Evolutionary conservation across 768 basidiomycete genomes (phyloP).

Genomic region (Leccinum truebloodii): DNA sequence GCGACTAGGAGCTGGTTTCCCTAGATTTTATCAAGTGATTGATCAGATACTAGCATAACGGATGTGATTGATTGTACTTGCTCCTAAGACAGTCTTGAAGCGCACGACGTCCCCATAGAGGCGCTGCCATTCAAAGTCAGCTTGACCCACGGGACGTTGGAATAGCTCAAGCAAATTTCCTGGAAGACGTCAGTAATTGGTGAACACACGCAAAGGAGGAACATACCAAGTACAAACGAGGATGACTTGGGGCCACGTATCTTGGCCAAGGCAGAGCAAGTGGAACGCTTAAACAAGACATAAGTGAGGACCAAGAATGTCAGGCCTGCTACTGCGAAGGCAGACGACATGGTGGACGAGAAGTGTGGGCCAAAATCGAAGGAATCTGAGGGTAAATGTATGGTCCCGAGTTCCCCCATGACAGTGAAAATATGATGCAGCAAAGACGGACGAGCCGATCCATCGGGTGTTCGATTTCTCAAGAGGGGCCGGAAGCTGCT

Average conservation of each 20-base stretch:
- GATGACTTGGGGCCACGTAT: constrained; percentile 25
- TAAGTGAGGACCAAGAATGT: constrained; percentile 10
- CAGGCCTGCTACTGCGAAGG: constrained; percentile 4
- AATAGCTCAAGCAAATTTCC: constrained; percentile 34
- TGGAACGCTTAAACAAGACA: background rate
- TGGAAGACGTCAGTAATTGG: constrained; percentile 27
- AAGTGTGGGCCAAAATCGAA: background rate
- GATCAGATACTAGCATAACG: constrained; percentile 7
- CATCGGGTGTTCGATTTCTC: constrained; percentile 6
- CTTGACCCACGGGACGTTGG: constrained; percentile 26
- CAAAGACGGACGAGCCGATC: background rate
- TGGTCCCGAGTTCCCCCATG: constrained; percentile 3
- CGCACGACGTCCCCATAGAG: constrained; percentile 32
- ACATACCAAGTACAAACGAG: constrained; percentile 24
- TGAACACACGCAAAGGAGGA: background rate
- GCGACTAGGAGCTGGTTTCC: constrained; percentile 46
- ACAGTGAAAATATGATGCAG: constrained; percentile 1
- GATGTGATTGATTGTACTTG: constrained; percentile 2
- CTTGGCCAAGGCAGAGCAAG: constrained; percentile 14
- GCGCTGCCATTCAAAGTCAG: constrained; percentile 33
- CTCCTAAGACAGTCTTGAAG: constrained; percentile 32
- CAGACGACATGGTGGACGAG: constrained; percentile 15
- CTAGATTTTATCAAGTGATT: constrained; percentile 24
- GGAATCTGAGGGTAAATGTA: constrained; percentile 5
- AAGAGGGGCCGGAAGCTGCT: background rate